Evolutionary conservation across 2,329 filamentous ascomycete species (phyloP).

Genomic region (Aspergillus fumigatus): DNA sequence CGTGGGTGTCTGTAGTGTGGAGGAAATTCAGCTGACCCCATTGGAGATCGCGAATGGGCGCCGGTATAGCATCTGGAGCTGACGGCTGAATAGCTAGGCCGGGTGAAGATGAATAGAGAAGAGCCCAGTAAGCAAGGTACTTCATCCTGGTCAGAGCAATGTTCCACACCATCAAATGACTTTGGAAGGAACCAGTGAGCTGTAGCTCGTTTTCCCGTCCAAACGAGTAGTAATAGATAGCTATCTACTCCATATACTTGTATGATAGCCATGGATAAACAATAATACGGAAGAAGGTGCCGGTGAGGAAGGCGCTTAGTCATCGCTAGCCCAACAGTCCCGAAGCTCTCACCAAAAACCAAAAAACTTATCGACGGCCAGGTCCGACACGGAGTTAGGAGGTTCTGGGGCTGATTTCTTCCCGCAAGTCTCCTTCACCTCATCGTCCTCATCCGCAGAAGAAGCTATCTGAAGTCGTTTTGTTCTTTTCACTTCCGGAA

Average conservation of each 20-base stretch:
- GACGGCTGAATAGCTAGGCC: slow-evolving; percentile 65
- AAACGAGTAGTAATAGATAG: neutral
- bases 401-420: slow-evolving; percentile 7
- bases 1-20: slow-evolving; percentile 95
- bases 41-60: slow-evolving; percentile 74
- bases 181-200: neutral
- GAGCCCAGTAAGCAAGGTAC: slow-evolving; percentile 5
- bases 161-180: neutral
- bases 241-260: neutral
- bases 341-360: slow-evolving; percentile 24
- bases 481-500: slow-evolving; percentile 12
- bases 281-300: slow-evolving; percentile 27
- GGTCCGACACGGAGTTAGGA: slow-evolving; percentile 6
- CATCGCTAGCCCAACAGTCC: slow-evolving; percentile 32
- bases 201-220: neutral
- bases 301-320: slow-evolving; percentile 34
- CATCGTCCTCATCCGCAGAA: slow-evolving; percentile 6
- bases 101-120: slow-evolving; percentile 19
- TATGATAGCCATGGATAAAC: neutral
- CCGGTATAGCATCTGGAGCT: slow-evolving; percentile 70
- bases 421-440: slow-evolving; percentile 6
- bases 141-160: neutral
- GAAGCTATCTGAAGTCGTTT: slow-evolving; percentile 9
- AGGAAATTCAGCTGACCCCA: slow-evolving; percentile 97
- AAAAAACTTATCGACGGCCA: slow-evolving; percentile 11